Evolutionary conservation across 208 protist species (phyloP), one percentile per base, ranked within the genome.

Genomic region (Porcisia hertigi): DNA sequence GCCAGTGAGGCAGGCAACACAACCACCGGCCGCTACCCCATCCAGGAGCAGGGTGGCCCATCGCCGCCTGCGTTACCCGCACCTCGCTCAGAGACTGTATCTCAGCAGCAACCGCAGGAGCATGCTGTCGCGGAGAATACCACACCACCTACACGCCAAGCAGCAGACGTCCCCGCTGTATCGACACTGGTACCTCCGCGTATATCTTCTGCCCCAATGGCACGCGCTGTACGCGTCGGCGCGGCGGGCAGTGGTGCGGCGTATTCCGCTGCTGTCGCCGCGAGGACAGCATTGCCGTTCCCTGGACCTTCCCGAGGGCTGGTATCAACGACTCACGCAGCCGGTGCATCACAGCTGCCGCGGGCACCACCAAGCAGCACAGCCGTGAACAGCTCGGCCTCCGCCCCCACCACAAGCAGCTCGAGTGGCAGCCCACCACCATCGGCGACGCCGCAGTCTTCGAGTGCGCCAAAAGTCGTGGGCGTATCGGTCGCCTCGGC

Each of bases 181-280:
- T 54, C 71, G 5, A 53, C 73, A 3, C 30, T 30, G 58, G 78
- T 84, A 18, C 80, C 80, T 3, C 80, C 80, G 1, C 75, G 80
- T 30, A 81, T 84, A 30, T 75, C 75, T 0, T 84, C 80, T 0
- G 80, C 80, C 0, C 80, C 80, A 0, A 84, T 84, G 80, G 59
- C 75, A n/a, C 78, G 78, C 3, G 25, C 67, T 11, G 25, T 75
- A 36, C 73, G 76, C 18, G 52, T 53, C 7, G 62, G 62, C 39
- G 66, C 34, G 39, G 57, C 47, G 3, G 18, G 23, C 41, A 25
- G 64, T 57, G 54, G 58, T 16, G 49, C 78, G 4, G 30, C 72
- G 7, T 82, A 82, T 71, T 69, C 73, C 0, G 49, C 72, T 45
- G 45, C 18, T 41, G 39, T 45, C 23, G 73, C 73, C 25, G 57